Base-by-base conservation (phyloP, 2,329 filamentous ascomycete species). In the Xylariaceae sp. region DNA sequence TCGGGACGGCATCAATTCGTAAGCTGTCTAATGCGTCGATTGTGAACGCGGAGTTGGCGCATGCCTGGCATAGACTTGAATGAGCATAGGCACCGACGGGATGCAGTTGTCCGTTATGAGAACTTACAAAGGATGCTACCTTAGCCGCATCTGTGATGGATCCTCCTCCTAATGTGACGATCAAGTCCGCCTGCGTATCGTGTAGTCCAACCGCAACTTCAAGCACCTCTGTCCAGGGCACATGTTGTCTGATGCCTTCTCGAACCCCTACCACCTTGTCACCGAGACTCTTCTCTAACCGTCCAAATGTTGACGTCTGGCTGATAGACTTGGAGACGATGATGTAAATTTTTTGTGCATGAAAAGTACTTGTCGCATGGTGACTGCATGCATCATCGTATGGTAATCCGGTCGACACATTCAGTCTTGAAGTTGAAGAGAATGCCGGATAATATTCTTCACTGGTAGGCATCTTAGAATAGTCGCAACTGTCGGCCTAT, bases 91-190 rank as follows among this genome's bases (percentile, higher is more conserved):
- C 12, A 32, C 12, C 7, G 27, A 4, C 27, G 27, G 5, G 27
- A 8, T 8, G 12, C 27, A 32, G 12, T 16, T 32, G 16, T 16
- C 3, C 27, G 27, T 4, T 14, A 32, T 5, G 27, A 6, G 11
- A 22, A 32, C 53, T 17, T 57, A 56, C 55, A 19, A 77, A 61
- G 4, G 70, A 63, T 21, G 75, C 63, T 1, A 80, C 64, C 57
- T 81, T 81, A 0, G 76, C 76, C 0, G 66, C 75, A 55, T 81
- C 77, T 0, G 74, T 79, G n/a, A 80, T 56, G 37, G 71, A 77
- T 0, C 78, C 76, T 1, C 68, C 77, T 3, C 79, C 77, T 2
- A 81, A 57, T 0, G 77, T 80, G 10, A 81, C 58, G 5, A 82
- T 56, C 33, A 74, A 66, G 61, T 82, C 77, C 0, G 68, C 68